Conservation (phyloP, 306 rosid genomes). For the Cyclanthera cordifolia region DNA sequence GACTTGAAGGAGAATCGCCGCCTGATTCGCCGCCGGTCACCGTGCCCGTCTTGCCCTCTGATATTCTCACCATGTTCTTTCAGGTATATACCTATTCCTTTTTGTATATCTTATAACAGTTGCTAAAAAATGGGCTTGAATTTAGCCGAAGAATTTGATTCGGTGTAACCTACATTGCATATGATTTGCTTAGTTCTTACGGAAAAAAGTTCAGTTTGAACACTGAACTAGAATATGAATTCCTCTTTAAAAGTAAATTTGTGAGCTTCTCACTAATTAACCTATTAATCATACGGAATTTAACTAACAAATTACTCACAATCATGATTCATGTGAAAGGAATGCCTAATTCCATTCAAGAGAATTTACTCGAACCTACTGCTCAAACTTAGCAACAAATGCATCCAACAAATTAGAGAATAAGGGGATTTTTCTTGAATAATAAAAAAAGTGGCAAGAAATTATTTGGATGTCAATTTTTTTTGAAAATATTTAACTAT, state of each 20-base stretch:
- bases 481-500: too few relatives aligned
- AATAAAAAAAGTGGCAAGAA: too few relatives aligned
- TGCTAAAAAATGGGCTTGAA: not conserved
- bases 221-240: not conserved
- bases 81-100: constrained; percentile 35
- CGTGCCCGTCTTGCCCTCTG: constrained; percentile 71
- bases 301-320: not conserved
- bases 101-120: not conserved
- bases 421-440: too few relatives aligned
- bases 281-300: not conserved
- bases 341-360: not conserved
- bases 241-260: not conserved
- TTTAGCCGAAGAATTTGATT: not conserved
- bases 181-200: not conserved
- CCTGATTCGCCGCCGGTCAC: constrained; percentile 52
- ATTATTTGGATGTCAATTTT: too few relatives aligned
- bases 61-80: constrained; percentile 69
- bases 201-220: not conserved
- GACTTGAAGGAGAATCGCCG: constrained; percentile 19
- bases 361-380: not conserved
- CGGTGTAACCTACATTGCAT: not conserved
- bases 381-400: not conserved
- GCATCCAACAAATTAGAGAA: not conserved
- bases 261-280: too few relatives aligned
- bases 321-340: not conserved